Conservation (phyloP, 2,329 filamentous ascomycete genomes). For the Hortaea werneckii region DNA sequence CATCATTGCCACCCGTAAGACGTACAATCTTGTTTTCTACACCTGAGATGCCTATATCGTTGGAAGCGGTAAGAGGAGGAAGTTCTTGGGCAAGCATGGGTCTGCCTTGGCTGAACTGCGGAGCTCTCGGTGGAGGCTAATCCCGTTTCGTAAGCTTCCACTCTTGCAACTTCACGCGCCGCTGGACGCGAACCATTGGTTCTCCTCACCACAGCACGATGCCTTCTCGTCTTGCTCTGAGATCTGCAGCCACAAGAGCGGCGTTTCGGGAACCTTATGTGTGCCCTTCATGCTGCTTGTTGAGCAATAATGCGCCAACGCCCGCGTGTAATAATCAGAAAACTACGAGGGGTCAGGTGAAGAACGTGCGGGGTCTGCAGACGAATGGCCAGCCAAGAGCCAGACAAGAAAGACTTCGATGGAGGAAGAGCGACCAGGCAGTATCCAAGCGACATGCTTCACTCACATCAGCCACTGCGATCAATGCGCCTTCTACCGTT, state of each 20-base stretch:
- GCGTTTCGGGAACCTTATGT: background rate
- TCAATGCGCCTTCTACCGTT: slow-evolving; percentile 45
- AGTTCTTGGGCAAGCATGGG: no score
- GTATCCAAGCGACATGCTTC: slow-evolving; percentile 18
- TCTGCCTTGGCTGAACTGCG: no score
- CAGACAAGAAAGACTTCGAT: background rate
- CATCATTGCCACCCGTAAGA: no score
- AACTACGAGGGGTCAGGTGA: background rate
- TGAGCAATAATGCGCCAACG: background rate
- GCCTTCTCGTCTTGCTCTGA: background rate
- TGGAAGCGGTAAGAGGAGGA: no score
- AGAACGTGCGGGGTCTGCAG: background rate
- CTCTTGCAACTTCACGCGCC: no score
- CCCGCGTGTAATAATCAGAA: background rate
- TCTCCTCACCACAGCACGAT: background rate
- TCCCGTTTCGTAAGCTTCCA: no score
- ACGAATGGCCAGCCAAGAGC: background rate
- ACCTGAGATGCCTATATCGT: no score
- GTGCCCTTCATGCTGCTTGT: background rate
- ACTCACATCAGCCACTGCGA: slow-evolving; percentile 42
- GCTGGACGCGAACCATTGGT: no score
- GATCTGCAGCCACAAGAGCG: background rate
- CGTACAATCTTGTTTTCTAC: no score
- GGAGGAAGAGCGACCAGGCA: background rate
- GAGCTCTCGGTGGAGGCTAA: no score